A percentile compares a stretch with the other conserved stretches of the same genome.
phyloP scores from a whole-genome alignment of 1,139 yeast species.

The Magnusiomyces tetraspermus region DNA sequence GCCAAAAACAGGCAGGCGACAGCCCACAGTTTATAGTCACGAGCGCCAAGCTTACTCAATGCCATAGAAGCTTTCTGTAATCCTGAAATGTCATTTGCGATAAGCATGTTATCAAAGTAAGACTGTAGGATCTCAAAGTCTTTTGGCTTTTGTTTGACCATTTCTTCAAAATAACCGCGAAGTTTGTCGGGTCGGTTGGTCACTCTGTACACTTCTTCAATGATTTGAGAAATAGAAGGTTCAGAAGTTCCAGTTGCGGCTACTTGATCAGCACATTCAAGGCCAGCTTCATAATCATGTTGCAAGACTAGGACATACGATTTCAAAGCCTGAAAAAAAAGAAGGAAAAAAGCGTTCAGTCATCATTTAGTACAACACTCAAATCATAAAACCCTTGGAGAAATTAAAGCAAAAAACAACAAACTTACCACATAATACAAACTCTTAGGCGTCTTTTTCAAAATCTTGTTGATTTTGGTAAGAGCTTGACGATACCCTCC shows the following conservation, averaged over 20 bases:
- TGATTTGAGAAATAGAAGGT: constrained; percentile 41
- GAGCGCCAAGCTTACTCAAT: constrained; percentile 19
- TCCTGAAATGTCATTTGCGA: constrained; percentile 26
- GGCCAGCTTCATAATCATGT: constrained; percentile 40
- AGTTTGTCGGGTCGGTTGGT: constrained; percentile 23
- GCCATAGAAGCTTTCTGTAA: constrained; percentile 32
- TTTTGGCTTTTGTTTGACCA: constrained; percentile 38
- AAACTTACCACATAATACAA: constrained; percentile 39
- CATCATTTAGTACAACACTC: background rate
- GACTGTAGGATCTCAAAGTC: constrained; percentile 19
- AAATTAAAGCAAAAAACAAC: constrained; percentile 32
- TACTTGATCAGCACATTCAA: constrained; percentile 37
- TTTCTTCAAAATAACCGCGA: constrained; percentile 37
- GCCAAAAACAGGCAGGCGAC: constrained; percentile 28
- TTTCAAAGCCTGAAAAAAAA: constrained; percentile 31
- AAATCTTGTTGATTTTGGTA: constrained; percentile 40
- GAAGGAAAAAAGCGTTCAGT: background rate
- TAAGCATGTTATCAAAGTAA: constrained; percentile 31
- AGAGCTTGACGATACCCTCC: constrained; percentile 50
- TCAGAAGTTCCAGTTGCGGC: constrained; percentile 45
- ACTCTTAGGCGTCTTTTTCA: constrained; percentile 47
- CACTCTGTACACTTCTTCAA: constrained; percentile 23
- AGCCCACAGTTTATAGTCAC: constrained; percentile 40
- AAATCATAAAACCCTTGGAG: constrained; percentile 12
- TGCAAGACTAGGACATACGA: constrained; percentile 38